A percentile compares a stretch with the other conserved stretches of the same genome.
phyloP scores from a whole-genome alignment of 2,329 filamentous ascomycete species.

The Sphaerostilbella broomeana region DNA sequence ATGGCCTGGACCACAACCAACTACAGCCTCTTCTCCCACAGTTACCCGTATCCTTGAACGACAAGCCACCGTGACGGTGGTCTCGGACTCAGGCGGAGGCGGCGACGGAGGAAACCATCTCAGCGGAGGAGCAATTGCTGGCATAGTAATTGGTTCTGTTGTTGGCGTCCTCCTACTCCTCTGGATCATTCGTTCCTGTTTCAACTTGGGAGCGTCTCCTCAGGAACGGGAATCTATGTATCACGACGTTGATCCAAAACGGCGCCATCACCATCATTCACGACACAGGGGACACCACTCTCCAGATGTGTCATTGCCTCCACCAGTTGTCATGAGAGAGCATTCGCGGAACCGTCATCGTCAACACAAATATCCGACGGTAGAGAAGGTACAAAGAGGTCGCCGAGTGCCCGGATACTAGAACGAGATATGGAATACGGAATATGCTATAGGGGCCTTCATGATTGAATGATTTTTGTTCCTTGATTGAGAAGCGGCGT shows the following conservation, averaged over 20 bases:
- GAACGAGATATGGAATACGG: too few relatives aligned
- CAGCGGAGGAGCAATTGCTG: conserved; percentile 43
- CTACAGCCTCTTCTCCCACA: not conserved
- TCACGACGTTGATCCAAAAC: conserved; percentile 21
- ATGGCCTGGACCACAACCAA: not conserved
- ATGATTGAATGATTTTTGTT: too few relatives aligned
- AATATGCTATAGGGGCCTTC: too few relatives aligned
- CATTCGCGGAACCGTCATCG: not conserved
- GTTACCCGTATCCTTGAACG: not conserved
- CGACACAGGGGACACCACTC: conserved; percentile 18
- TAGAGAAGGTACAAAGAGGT: too few relatives aligned
- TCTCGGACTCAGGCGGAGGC: too few relatives aligned
- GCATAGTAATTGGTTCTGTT: conserved; percentile 44
- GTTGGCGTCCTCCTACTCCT: conserved; percentile 38
- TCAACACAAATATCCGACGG: too few relatives aligned
- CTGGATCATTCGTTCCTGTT: conserved; percentile 42
- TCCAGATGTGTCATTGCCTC: conserved; percentile 22
- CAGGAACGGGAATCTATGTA: conserved; percentile 28
- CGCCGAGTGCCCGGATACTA: too few relatives aligned
- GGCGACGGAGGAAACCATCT: too few relatives aligned
- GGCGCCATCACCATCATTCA: conserved; percentile 19
- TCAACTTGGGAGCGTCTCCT: conserved; percentile 34
- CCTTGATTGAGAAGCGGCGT: too few relatives aligned
- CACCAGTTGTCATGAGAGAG: conserved; percentile 15
- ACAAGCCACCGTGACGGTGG: conserved; percentile 22